Base-by-base conservation (phyloP, 2,329 filamentous ascomycete genomes). In the Talaromyces sp. region DNA sequence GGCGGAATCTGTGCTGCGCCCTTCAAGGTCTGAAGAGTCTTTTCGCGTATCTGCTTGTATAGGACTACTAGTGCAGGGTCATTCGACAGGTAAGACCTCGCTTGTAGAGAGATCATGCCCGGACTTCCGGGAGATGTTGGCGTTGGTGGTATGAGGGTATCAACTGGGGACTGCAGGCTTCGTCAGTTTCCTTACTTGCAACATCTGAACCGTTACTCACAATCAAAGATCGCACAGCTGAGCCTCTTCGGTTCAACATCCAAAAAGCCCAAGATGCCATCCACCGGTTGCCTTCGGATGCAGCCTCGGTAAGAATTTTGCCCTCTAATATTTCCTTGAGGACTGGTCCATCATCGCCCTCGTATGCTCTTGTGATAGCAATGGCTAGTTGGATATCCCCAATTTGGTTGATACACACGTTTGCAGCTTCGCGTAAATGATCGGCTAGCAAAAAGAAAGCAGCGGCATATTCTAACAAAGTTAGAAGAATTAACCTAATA, bases 251-350 rank as follows among this genome's bases (percentile, higher is more conserved):
- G 41, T 86, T 86, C 5, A 98, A 81, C 82, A 96, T 90, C 89
- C 91, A 96, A 71, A 96, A 96, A 2, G 91, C 90, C 95, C 95
- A 99, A 0, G 90, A 95, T 11, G 93, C 90, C 61, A 96, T 84
- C 93, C 95, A 99, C 60, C 93, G 84, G 70, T 99, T 93, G 2
- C 91, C 91, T 64, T 93, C 87, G 46, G 86, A 83, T 0, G 89
- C 86, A 19, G 95, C 95, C 63, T 90, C 77, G 0, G 87, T 84
- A 0, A 98, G 80, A 1, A 98, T 85, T 63, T 89, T 89, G 11
- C 96, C 89, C 68, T 90, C 85, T 1, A 99, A 79, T 9, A 99
- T 81, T 60, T 84, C 85, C 27, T 82, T 82, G 2, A 98, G 73
- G 0, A 95, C 85, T 0, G 87, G 86, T 0, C 91, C 90, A 24